Conservation (phyloP, 2,329 filamentous ascomycete species). For the Diaporthe ilicicola region DNA sequence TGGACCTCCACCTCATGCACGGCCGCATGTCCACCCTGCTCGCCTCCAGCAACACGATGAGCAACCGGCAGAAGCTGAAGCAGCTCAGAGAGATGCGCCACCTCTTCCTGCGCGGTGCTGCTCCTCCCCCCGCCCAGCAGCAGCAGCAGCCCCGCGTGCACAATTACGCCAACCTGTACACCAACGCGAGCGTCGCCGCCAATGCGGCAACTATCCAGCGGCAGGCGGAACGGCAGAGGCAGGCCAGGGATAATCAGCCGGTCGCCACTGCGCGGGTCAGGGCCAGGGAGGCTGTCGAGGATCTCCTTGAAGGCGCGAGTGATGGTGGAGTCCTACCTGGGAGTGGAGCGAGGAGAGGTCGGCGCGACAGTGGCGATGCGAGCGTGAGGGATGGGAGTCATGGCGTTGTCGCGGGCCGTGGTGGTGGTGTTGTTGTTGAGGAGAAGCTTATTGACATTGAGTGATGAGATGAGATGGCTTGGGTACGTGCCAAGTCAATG, state of each 20-base stretch:
- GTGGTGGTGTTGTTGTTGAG: background rate
- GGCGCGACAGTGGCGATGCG: background rate
- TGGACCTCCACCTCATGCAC: slow-evolving; percentile 18
- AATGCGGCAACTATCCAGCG: slow-evolving; percentile 9
- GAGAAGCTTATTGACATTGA: slow-evolving; percentile 26
- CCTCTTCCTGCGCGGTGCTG: background rate
- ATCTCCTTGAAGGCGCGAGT: background rate
- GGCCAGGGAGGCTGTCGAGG: background rate
- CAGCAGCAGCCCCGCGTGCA: background rate
- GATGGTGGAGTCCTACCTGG: background rate
- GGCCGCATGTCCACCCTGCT: slow-evolving; percentile 22
- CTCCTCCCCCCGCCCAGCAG: background rate
- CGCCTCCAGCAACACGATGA: background rate
- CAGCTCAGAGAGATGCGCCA: slow-evolving; percentile 26
- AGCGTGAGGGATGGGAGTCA: background rate
- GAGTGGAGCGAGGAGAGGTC: background rate
- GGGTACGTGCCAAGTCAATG: background rate
- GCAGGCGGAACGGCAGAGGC: slow-evolving; percentile 11
- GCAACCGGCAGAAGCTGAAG: background rate
- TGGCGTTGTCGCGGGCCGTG: background rate
- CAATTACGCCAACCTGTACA: background rate
- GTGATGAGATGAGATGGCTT: background rate
- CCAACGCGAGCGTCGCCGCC: slow-evolving; percentile 26
- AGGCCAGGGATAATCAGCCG: background rate
- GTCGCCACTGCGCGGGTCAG: background rate